Base-by-base conservation (phyloP, 2,329 filamentous ascomycete species). In the Clonostachys byssicola region DNA sequence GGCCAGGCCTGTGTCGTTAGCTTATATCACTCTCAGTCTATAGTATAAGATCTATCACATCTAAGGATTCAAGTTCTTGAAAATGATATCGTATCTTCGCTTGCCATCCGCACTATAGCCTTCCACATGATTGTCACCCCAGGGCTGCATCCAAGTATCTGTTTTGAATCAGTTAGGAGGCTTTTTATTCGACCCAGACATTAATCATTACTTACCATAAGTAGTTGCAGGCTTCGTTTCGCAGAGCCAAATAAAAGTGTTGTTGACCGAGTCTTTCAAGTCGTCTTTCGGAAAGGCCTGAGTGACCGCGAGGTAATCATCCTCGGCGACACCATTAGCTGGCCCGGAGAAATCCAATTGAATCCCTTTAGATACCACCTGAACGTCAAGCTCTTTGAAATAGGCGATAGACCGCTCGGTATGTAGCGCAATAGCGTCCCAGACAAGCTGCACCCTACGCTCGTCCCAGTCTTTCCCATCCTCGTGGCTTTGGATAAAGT, bases 321-420 rank as follows among this genome's bases (percentile, higher is more conserved):
- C 54, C 49, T 52, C 51, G 4, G 62, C 60, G 5, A 70, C 55
- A 5, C 62, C 63, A 8, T 52, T 23, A 4, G 12, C 43, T 3
- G 65, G 61, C 36, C 36, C 36, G 36, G 13, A 39, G 7, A 39
- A 39, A 16, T 39, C 36, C 36, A 39, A 14, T 5, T 14, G 36
- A 16, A 39, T 39, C 13, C 36, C 36, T 16, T 12, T 14, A 16
- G 13, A 14, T 14, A 39, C 36, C 5, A 39, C 36, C 8, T 39
- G 36, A 14, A 74, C 71, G 41, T 66, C 67, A 6, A 64, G 58
- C 56, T 75, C 63, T 52, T 75, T 76, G 55, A 71, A 64, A 9
- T 50, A 50, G 10, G 61, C 62, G 34, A 75, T 67, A n/a, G 50
- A 60, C 1, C 49, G 49, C 5, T 62, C 64, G 0, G 66, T 68